Evolutionary conservation across 371 early-diverging fungal species (phyloP).

Genomic region (Mucor circinelloides): DNA sequence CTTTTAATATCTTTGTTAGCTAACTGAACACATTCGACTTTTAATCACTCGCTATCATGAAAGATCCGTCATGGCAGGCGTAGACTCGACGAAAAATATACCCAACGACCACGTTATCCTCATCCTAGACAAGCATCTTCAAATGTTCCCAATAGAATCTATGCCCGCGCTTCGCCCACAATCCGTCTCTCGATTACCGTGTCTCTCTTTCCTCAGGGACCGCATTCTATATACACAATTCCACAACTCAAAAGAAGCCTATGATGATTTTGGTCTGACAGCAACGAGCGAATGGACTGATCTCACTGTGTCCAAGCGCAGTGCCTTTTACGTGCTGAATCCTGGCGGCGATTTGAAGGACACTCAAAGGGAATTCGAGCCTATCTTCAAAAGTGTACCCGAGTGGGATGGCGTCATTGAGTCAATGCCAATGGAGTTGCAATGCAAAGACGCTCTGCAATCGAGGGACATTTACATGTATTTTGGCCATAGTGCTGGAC

Average conservation of each 20-base stretch:
- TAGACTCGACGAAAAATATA: conserved; percentile 19
- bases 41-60: conserved; percentile 32
- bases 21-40: conserved; percentile 16
- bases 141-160: conserved; percentile 87
- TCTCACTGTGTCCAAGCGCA: conserved; percentile 50
- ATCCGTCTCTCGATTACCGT: conserved; percentile 83
- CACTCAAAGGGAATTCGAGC: conserved; percentile 80
- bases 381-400: conserved; percentile 43
- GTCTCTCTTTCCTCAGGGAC: conserved; percentile 73
- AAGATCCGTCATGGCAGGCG: conserved; percentile 10
- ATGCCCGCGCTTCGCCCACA: conserved; percentile 68
- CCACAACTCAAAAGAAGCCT: conserved; percentile 6
- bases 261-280: conserved; percentile 6
- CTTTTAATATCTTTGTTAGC: conserved; percentile 6
- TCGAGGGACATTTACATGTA: conserved; percentile 82
- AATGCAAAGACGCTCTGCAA: conserved; percentile 59
- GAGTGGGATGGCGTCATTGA: conserved; percentile 79
- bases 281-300: conserved; percentile 34
- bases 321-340: conserved; percentile 84
- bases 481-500: conserved; percentile 98
- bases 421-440: conserved; percentile 68
- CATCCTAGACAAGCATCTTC: conserved; percentile 80
- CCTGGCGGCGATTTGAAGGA: conserved; percentile 83
- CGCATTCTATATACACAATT: conserved; percentile 51
- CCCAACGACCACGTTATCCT: conserved; percentile 71